Conservation (phyloP, 1,139 yeast genomes). For the Candida neerlandica region DNA sequence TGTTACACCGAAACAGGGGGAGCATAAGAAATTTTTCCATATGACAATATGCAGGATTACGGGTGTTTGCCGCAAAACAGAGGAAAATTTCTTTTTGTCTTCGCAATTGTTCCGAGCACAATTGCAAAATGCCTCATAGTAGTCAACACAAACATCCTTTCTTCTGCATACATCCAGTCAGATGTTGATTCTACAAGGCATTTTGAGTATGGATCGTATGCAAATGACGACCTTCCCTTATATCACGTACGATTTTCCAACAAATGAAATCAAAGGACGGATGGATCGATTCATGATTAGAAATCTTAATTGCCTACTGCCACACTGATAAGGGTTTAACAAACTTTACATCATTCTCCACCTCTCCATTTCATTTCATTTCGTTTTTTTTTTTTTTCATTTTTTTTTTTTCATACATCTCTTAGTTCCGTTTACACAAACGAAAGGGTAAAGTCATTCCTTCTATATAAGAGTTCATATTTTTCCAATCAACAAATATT, state of each 20-base stretch:
- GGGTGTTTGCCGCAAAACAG: neutral
- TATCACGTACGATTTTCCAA: neutral
- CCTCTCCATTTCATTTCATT: neutral
- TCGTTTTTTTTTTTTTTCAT: neutral
- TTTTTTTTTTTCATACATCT: neutral
- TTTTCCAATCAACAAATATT: neutral
- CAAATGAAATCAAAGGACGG: neutral
- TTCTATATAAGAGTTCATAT: neutral
- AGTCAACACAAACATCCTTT: neutral
- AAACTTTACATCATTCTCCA: neutral
- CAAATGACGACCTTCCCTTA: neutral
- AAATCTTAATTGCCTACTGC: neutral
- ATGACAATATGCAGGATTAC: neutral
- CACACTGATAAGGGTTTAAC: neutral
- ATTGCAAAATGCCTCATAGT: constrained; percentile 3
- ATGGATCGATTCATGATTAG: too few relatives aligned
- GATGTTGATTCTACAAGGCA: neutral
- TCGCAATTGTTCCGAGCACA: constrained; percentile 2
- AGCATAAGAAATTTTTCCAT: neutral
- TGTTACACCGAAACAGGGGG: neutral
- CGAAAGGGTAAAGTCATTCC: neutral
- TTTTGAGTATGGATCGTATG: neutral
- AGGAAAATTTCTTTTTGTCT: neutral
- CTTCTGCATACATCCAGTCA: neutral
- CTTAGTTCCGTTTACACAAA: neutral